Evolutionary conservation across 176 grass and related monocot genomes (phyloP), one percentile per base, ranked within the genome.

Genomic region (Panicum miliaceum): DNA sequence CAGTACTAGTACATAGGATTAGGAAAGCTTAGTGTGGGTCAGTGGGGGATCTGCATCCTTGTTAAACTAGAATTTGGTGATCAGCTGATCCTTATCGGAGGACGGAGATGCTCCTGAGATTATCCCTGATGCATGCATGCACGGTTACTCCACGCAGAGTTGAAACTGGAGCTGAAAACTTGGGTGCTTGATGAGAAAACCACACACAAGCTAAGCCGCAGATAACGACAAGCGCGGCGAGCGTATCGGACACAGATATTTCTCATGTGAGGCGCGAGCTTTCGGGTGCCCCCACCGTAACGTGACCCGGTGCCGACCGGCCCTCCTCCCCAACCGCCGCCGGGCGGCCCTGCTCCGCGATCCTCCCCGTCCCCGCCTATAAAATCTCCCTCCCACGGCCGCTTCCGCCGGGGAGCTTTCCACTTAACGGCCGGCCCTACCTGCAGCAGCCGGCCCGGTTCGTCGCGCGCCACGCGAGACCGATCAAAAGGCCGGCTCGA

Each of bases 241-340:
- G 68, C 69, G 45, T 36, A 71, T 3, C 27, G 2, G 3, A n/a
- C 46, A 27, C n/a, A 86, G 84, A 90, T 79, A 90, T 90, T 86
- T 90, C 6, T 74, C 82, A 10, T 65, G 61, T 71, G 63, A 64
- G 62, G 63, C 82, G 76, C 6, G 54, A 34, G 0, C 77, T 81
- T 70, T 81, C 15, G 23, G 6, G 1, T 22, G 19, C 47, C 58
- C 72, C 88, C 78, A 72, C 78, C 71, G 0, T 38, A 42, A 26
- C 56, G 71, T 78, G 84, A 66, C 84, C 36, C 37, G 27, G 20
- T 64, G 22, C 83, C 83, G 20, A 81, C 67, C 83, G 20, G 76
- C 67, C 45, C 14, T 3, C 19, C 50, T 13, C 25, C 50, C 76
- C 88, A 70, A 36, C 83, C 27, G 78, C 83, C 88, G 78, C 18